Evolutionary conservation across 202 grass and related monocot genomes (phyloP).

Genomic region (Tripidium arundinaceum): DNA sequence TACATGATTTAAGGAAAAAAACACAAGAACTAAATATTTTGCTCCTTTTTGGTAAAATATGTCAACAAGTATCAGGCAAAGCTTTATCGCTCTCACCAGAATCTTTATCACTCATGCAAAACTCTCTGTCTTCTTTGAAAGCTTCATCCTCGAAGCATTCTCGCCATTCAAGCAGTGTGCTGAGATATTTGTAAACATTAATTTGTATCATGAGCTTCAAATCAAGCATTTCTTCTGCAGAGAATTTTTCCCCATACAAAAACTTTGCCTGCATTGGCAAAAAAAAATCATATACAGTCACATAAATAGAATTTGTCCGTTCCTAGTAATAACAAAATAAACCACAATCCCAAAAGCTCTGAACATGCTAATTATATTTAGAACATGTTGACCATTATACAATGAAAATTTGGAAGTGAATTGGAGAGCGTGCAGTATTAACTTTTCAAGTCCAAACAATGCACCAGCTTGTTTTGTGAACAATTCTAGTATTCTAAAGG

Average conservation of each 20-base stretch:
- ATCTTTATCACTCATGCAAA: background rate
- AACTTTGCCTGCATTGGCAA: constrained; percentile 49
- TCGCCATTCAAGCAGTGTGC: constrained; percentile 55
- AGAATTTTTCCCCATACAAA: constrained; percentile 52
- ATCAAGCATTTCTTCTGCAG: constrained; percentile 47
- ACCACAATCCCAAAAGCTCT: background rate
- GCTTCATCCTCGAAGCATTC: constrained; percentile 63
- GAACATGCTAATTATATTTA: background rate
- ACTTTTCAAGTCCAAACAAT: background rate
- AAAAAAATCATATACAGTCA: background rate
- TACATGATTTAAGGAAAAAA: background rate
- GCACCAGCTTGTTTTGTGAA: background rate
- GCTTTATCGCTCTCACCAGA: background rate
- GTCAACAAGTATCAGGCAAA: background rate
- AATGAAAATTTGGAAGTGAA: background rate
- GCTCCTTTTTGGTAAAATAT: background rate
- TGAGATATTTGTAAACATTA: constrained; percentile 58
- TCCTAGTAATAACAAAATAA: background rate
- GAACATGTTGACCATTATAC: background rate
- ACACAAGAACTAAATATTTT: background rate
- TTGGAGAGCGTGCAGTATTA: background rate
- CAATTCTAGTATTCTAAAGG: background rate
- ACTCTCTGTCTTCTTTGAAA: constrained; percentile 37
- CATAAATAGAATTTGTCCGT: background rate
- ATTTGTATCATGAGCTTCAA: constrained; percentile 74